Evolutionary conservation across 1,284 basidiomycete species (phyloP), one percentile per base, ranked within the genome.

Genomic region (Moniliella sp.): DNA sequence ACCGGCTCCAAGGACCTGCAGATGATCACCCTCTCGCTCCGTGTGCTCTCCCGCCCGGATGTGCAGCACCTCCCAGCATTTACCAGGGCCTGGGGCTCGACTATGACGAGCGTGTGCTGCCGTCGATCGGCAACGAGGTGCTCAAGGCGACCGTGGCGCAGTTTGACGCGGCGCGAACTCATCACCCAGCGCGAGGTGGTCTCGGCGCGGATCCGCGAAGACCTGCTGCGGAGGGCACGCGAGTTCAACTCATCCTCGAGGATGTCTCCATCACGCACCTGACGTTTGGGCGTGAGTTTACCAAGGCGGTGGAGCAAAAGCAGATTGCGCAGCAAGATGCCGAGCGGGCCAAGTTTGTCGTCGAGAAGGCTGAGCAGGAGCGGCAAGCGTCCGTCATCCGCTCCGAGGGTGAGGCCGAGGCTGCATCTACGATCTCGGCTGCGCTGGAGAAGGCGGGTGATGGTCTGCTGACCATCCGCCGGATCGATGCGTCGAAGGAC

Each of bases 361-460:
- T 99, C 43, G 91, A 99, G 64, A 86, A 53, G 45, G 56, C 91
- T 21, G 88, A 97, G 62, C 91, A 99, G 76, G 91, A 97, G 64
- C 75, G 86, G 37, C 88, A 97, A 67, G 91, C 88, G 1, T 76
- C 82, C 4, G 86, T 99, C 43, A 93, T 99, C 43, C 75, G 91
- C 35, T 86, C 91, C 1, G 88, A 99, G 63, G 91, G 91, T 40
- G 88, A 99, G 66, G 88, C 88, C 3, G 86, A 97, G 65, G 91
- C 88, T 5, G 54, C 54, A 8, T 33, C 43, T 33, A 86, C 83
- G 36, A 93, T 99, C 57, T 88, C 82, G 10, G 71, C 68, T 40
- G 82, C 91, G n/a, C 64, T 93, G 57, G 77, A 81, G 55, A 81
- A 77, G 66, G 86, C 84, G 2, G 91, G 88, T 12, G 84, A 93